phyloP scores from a whole-genome alignment of 2,329 filamentous ascomycete genomes.

The Decorospora gaudefroyi region DNA sequence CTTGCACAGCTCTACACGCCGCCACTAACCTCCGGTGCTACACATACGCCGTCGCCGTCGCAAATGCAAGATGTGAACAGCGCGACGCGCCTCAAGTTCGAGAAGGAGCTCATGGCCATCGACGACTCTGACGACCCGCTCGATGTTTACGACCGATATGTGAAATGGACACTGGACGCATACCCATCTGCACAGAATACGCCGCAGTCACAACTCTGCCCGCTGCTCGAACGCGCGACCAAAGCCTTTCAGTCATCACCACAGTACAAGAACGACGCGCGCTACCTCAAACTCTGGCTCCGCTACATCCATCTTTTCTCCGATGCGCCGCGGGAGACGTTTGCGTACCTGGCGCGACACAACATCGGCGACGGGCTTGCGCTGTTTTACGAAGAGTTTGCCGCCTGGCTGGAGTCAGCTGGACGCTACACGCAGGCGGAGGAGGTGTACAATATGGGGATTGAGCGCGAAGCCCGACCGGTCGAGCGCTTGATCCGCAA shows the following conservation, averaged over 20 bases:
- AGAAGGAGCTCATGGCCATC: slow-evolving; percentile 77
- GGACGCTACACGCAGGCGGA: slow-evolving; percentile 88
- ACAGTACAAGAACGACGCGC: slow-evolving; percentile 93
- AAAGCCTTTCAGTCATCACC: slow-evolving; percentile 82
- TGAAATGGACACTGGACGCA: slow-evolving; percentile 93
- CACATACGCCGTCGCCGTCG: slow-evolving; percentile 59
- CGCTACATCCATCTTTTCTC: slow-evolving; percentile 92
- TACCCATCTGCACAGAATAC: slow-evolving; percentile 95
- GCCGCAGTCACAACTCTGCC: slow-evolving; percentile 84
- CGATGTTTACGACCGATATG: slow-evolving; percentile 93
- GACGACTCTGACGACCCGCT: slow-evolving; percentile 92
- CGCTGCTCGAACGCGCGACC: slow-evolving; percentile 88
- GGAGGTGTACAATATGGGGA: slow-evolving; percentile 87
- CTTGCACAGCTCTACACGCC: slow-evolving; percentile 81
- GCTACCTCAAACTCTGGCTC: slow-evolving; percentile 92
- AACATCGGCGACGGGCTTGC: slow-evolving; percentile 84
- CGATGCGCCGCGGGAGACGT: slow-evolving; percentile 90
- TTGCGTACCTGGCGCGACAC: slow-evolving; percentile 87
- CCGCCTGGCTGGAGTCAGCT: slow-evolving; percentile 84
- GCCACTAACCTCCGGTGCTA: slow-evolving; percentile 53
- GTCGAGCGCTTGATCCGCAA: slow-evolving; percentile 81
- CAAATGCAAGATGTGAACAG: slow-evolving; percentile 79
- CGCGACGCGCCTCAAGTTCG: slow-evolving; percentile 78
- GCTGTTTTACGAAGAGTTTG: slow-evolving; percentile 96
- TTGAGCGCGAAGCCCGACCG: slow-evolving; percentile 85